Conservation (phyloP, 306 rosid species). For the Begonia loranthoides region DNA sequence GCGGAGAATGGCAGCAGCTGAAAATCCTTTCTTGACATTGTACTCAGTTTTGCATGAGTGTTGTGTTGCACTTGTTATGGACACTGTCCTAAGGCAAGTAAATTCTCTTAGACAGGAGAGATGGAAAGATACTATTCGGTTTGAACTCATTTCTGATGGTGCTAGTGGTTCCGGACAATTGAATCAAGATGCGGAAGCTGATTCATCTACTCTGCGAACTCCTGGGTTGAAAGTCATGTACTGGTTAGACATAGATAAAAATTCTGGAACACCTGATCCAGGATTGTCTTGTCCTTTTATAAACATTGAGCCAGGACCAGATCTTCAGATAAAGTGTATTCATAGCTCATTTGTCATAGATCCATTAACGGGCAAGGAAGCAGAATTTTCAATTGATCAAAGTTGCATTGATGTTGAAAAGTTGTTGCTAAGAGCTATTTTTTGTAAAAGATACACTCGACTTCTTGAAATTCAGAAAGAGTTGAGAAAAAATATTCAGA, state of each 20-base stretch:
- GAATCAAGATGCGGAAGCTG: constrained; percentile 78
- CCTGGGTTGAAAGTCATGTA: constrained; percentile 81
- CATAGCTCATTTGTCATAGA: constrained; percentile 85
- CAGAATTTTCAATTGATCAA: constrained; percentile 71
- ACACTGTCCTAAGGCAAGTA: constrained; percentile 84
- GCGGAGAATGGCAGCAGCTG: constrained; percentile 92
- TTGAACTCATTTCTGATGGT: constrained; percentile 77
- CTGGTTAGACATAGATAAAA: constrained; percentile 92
- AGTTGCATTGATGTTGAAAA: constrained; percentile 91
- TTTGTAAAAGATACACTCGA: constrained; percentile 82
- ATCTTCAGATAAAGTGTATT: constrained; percentile 72
- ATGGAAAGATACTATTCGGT: constrained; percentile 94
- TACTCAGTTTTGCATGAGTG: constrained; percentile 84
- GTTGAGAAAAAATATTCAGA: constrained; percentile 57
- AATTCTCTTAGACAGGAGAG: constrained; percentile 81
- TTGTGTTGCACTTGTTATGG: constrained; percentile 87
- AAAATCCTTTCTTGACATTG: constrained; percentile 64
- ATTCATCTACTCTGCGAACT: constrained; percentile 64
- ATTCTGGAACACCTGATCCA: constrained; percentile 37
- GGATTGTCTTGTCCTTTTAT: constrained; percentile 54
- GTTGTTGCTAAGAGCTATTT: constrained; percentile 76
- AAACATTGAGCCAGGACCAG: constrained; percentile 84
- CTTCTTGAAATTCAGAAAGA: constrained; percentile 90
- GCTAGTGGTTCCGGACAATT: constrained; percentile 41
- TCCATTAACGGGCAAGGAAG: constrained; percentile 79